Base-by-base conservation (phyloP, 1,284 basidiomycete species). In the Fistulinella staudtii region DNA sequence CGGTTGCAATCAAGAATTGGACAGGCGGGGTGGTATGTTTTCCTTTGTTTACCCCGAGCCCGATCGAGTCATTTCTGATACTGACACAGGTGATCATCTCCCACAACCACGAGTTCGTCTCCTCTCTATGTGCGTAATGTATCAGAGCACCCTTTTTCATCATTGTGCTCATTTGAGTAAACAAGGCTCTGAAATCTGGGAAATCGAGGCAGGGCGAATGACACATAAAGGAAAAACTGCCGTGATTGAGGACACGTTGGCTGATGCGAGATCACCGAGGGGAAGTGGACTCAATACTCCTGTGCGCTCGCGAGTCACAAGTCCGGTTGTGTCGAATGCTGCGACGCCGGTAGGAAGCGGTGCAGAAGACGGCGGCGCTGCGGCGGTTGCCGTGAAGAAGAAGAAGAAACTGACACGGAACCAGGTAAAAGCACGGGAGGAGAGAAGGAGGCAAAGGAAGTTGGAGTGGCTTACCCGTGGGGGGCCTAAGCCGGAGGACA, bases 1-100 rank as follows among this genome's bases (percentile, higher is more conserved):
- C 95, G 30, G 86, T 95, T 31, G 95, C 96, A 25, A 98, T 99
- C 68, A 85, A 85, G 56, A 92, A 97, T 58, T 99, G 94, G 94
- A 83, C 82, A 48, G 94, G 94, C 53, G 95, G 93, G 30, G 93
- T 98, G 42, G 89, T 87, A 71, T 34, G 61, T 42, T 53, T 54
- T 54, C 22, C 41, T 43, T n/a, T 55, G 43, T 52, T 50, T 58
- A 35, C 30, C 18, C 45, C 47, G 35, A 43, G 45, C 46, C 45
- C 41, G 40, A 51, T 50, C 33, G 49, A 52, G 52, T 39, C 53
- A 45, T 30, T 20, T 53, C 46, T 57, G 49, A 63, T 44, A 43
- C n/a, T 37, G 45, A 37, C 53, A n/a, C 57, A 86, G 83, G 81
- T 95, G 57, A 96, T 96, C 72, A 97, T 98, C 64, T 96, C 93